A percentile compares a stretch with the other conserved stretches of the same genome.
phyloP scores from a whole-genome alignment of 2,329 filamentous ascomycete species.

The Talaromyces amestolkiae region DNA sequence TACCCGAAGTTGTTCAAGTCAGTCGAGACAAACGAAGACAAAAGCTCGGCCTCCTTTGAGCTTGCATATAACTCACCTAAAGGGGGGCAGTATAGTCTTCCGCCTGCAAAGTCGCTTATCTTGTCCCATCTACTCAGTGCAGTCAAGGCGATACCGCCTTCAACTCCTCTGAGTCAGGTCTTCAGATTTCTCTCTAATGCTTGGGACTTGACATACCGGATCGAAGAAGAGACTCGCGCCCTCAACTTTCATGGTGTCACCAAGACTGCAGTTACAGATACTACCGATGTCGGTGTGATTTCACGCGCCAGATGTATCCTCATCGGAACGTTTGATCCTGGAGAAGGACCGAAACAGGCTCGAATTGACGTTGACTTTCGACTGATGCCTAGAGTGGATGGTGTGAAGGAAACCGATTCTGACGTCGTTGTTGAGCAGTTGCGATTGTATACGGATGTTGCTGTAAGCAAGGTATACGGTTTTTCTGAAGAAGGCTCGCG shows the following conservation, averaged over 20 bases:
- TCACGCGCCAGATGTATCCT: slow-evolving; percentile 41
- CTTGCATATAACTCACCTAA: slow-evolving; percentile 33
- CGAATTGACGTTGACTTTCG: slow-evolving; percentile 42
- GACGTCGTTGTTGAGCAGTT: slow-evolving; percentile 28
- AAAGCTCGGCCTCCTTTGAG: slow-evolving; percentile 31
- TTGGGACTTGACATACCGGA: slow-evolving; percentile 41
- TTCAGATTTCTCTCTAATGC: slow-evolving; percentile 42
- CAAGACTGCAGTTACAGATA: slow-evolving; percentile 33
- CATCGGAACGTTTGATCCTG: slow-evolving; percentile 26
- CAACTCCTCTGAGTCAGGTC: slow-evolving; percentile 37
- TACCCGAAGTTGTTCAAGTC: slow-evolving; percentile 39
- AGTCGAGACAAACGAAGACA: slow-evolving; percentile 24
- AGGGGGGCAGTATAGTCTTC: slow-evolving; percentile 24
- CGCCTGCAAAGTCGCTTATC: slow-evolving; percentile 42
- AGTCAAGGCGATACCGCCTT: slow-evolving; percentile 37
- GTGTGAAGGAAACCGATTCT: slow-evolving; percentile 16
- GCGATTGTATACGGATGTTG: slow-evolving; percentile 38
- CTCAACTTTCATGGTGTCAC: slow-evolving; percentile 48
- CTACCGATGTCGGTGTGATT: slow-evolving; percentile 24
- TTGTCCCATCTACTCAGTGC: slow-evolving; percentile 42
- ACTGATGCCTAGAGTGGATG: slow-evolving; percentile 29
- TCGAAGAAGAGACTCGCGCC: slow-evolving; percentile 46
- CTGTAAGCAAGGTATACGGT: slow-evolving; percentile 43
- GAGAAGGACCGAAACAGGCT: slow-evolving; percentile 16
- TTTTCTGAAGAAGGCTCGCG: slow-evolving; percentile 29